These are phyloP conservation scores for Haplosporangium gracile DNA, from an alignment of 192 early-diverging fungal genomes.

Conservation along the genomic window DNA sequence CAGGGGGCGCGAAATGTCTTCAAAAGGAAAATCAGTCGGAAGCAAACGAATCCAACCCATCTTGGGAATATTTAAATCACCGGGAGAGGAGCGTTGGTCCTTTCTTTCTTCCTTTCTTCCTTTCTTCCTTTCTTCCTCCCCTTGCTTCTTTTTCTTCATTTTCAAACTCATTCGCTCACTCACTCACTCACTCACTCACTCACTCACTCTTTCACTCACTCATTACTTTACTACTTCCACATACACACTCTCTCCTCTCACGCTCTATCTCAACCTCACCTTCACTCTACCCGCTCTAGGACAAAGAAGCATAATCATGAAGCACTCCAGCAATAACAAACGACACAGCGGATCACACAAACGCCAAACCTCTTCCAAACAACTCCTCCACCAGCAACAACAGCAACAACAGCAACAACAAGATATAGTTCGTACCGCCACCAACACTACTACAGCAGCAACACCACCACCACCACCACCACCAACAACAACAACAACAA, in stretches of 20 bases:
- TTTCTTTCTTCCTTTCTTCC: neutral
- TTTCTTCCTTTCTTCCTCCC: neutral
- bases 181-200: neutral
- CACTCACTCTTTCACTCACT: neutral
- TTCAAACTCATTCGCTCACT: neutral
- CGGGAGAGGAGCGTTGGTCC: neutral
- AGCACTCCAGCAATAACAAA: neutral
- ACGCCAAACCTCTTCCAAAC: neutral
- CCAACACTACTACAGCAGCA: neutral
- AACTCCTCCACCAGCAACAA: neutral
- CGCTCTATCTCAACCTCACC: neutral
- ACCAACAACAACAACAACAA: neutral
- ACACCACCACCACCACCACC: too few species aligned
- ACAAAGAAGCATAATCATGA: neutral
- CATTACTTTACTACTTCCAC: neutral
- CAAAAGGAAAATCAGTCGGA: conserved; percentile 10
- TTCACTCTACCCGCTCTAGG: neutral
- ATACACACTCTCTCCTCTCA: too few species aligned
- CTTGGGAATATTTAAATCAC: neutral
- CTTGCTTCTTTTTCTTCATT: neutral
- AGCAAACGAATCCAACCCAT: too few species aligned
- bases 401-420: neutral
- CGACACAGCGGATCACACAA: neutral
- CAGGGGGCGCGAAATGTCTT: neutral
- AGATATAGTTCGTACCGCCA: too few species aligned